These are phyloP conservation scores for Penicillium italicum DNA, from an alignment of 2,329 filamentous ascomycete species.

Conservation along the genomic window DNA sequence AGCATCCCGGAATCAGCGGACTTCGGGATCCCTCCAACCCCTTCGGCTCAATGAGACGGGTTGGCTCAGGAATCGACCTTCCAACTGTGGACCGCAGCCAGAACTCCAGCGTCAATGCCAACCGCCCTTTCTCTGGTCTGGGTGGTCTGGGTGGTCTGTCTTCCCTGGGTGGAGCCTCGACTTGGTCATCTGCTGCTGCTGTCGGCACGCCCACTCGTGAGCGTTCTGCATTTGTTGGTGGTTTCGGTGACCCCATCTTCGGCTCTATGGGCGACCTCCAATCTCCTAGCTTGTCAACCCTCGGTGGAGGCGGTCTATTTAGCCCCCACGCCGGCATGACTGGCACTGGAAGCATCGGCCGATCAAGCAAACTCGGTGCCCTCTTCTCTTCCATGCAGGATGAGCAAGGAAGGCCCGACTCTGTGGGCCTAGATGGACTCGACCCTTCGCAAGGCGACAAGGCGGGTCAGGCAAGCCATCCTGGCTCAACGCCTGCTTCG, in stretches of 20 bases:
- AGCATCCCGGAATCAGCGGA: conserved; percentile 52
- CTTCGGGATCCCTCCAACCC: conserved; percentile 50
- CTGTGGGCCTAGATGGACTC: conserved; percentile 53
- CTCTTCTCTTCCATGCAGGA: conserved; percentile 81
- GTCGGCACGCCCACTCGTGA: conserved; percentile 70
- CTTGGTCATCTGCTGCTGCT: conserved; percentile 58
- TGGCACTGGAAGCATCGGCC: conserved; percentile 64
- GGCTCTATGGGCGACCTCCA: conserved; percentile 73
- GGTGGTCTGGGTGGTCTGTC: conserved; percentile 52
- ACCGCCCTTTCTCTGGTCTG: conserved; percentile 65
- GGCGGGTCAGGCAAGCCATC: conserved; percentile 26
- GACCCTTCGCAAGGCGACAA: conserved; percentile 32
- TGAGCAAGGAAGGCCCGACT: conserved; percentile 58
- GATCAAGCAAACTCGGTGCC: conserved; percentile 77
- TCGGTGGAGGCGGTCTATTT: conserved; percentile 55
- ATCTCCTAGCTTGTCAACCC: conserved; percentile 39
- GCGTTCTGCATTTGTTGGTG: conserved; percentile 48
- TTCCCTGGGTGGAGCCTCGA: conserved; percentile 49
- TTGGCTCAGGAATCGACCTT: conserved; percentile 52
- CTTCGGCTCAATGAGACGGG: conserved; percentile 56
- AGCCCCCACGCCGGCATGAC: conserved; percentile 55
- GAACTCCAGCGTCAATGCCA: conserved; percentile 78
- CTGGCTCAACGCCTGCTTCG: conserved; percentile 32
- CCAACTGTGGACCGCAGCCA: conserved; percentile 82
- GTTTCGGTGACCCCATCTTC: conserved; percentile 63